phyloP scores from a whole-genome alignment of 257 asterid species.

The Schizonepeta tenuifolia region DNA sequence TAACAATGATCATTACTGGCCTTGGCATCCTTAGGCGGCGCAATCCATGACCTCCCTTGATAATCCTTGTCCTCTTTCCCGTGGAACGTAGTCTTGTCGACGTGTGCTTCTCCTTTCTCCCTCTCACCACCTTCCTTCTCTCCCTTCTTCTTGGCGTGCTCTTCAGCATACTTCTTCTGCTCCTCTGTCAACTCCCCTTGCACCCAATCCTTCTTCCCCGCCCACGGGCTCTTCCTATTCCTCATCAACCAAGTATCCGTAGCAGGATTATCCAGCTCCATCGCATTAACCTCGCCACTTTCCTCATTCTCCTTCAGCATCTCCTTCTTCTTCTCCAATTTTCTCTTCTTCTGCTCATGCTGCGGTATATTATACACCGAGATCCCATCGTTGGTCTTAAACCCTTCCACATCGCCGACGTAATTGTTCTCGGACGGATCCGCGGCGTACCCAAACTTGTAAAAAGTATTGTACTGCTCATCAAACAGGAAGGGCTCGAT shows the following conservation, averaged over 20 bases:
- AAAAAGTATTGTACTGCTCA: constrained; percentile 94
- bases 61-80: constrained; percentile 96
- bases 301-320: constrained; percentile 59
- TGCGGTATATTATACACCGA: constrained; percentile 85
- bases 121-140: constrained; percentile 80
- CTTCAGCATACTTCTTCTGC: constrained; percentile 98
- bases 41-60: constrained; percentile 98
- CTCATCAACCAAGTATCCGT: constrained; percentile 85
- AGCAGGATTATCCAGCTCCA: constrained; percentile 74
- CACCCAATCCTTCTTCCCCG: constrained; percentile 82
- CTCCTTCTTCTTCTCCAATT: constrained; percentile 84
- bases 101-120: constrained; percentile 58
- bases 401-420: constrained; percentile 78
- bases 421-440: constrained; percentile 78
- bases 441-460: constrained; percentile 91
- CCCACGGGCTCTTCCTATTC: constrained; percentile 97
- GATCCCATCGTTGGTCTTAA: constrained; percentile 59
- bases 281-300: constrained; percentile 46
- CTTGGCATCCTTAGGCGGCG: constrained; percentile 94
- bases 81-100: constrained; percentile 84
- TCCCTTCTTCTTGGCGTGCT: constrained; percentile 90
- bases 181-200: constrained; percentile 88
- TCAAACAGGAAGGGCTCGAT: constrained; percentile 85
- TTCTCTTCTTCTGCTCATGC: constrained; percentile 80
- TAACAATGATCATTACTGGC: constrained; percentile 95